A percentile compares a stretch with the other conserved stretches of the same genome.
Conservation (phyloP, 805 yeast species). For the Sungouiozyma ichnusensis region DNA sequence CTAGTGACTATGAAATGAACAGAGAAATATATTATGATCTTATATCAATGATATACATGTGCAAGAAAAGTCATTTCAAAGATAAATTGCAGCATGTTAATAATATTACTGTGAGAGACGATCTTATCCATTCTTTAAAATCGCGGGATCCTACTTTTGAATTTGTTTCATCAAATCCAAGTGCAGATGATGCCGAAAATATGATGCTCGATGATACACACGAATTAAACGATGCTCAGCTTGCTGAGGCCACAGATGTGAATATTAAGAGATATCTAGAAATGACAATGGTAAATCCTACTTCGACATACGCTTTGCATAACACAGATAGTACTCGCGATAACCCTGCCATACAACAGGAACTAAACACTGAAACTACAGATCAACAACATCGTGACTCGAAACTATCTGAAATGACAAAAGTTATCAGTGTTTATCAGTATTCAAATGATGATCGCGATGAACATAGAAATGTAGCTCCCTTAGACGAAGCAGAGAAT, state of each 20-base stretch:
- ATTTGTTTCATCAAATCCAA: not conserved
- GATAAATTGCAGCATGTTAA: constrained; percentile 9
- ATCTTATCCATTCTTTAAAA: constrained; percentile 22
- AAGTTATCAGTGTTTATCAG: constrained; percentile 25
- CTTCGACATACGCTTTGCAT: constrained; percentile 10
- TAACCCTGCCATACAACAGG: not conserved
- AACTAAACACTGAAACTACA: not conserved
- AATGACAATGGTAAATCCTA: constrained; percentile 29
- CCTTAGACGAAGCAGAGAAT: constrained; percentile 3
- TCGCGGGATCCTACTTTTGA: constrained; percentile 13
- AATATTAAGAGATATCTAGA: constrained; percentile 15
- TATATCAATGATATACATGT: constrained; percentile 10
- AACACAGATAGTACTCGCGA: constrained; percentile 11
- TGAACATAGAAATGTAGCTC: not conserved
- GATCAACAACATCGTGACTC: constrained; percentile 5
- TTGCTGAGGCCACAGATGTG: constrained; percentile 14
- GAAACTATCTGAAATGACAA: constrained; percentile 26
- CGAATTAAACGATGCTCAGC: constrained; percentile 4
- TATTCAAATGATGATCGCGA: not conserved
- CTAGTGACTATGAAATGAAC: constrained; percentile 22
- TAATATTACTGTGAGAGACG: constrained; percentile 18
- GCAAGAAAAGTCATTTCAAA: constrained; percentile 8
- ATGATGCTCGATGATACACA: not conserved
- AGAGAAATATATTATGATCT: constrained; percentile 16
- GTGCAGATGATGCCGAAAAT: not conserved